These are phyloP conservation scores for Jaapia argillacea DNA, from an alignment of 768 basidiomycete genomes.

Conservation along the genomic window DNA sequence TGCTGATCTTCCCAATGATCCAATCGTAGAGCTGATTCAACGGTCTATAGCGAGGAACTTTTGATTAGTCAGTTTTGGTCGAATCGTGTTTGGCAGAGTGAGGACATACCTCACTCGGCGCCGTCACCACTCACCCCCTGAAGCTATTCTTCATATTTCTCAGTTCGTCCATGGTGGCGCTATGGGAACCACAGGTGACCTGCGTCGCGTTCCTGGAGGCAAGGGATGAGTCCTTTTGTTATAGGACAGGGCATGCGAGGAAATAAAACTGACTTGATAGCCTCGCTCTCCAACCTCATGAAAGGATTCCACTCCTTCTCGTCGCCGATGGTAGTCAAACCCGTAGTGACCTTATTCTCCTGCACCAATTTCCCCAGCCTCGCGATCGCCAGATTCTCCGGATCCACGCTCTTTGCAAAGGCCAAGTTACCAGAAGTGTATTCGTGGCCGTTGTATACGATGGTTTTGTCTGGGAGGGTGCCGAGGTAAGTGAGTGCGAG, in stretches of 20 bases:
- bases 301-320: conserved; percentile 96
- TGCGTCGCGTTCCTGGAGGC: too few relatives aligned
- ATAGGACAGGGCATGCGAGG: too few relatives aligned
- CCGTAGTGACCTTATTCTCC: conserved; percentile 57
- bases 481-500: conserved; percentile 60
- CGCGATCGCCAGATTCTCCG: conserved; percentile 50
- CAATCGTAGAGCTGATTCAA: too few relatives aligned
- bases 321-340: conserved; percentile 82
- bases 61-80: too few relatives aligned
- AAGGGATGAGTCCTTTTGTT: too few relatives aligned
- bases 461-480: conserved; percentile 66
- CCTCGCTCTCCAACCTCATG: conserved; percentile 63
- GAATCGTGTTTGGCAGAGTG: too few relatives aligned
- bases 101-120: conserved; percentile 1
- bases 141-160: conserved; percentile 82
- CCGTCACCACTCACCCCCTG: conserved; percentile 38
- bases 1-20: too few relatives aligned
- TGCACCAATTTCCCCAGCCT: conserved; percentile 49
- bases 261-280: conserved; percentile 45
- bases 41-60: too few relatives aligned
- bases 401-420: conserved; percentile 59
- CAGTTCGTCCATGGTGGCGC: conserved; percentile 61
- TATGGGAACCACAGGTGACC: too few relatives aligned
- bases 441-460: conserved; percentile 87
- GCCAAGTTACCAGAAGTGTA: conserved; percentile 70